A percentile compares a stretch with the other conserved stretches of the same genome.
phyloP scores from a whole-genome alignment of 495 filamentous ascomycete species.

The Tuber umbilicatum region DNA sequence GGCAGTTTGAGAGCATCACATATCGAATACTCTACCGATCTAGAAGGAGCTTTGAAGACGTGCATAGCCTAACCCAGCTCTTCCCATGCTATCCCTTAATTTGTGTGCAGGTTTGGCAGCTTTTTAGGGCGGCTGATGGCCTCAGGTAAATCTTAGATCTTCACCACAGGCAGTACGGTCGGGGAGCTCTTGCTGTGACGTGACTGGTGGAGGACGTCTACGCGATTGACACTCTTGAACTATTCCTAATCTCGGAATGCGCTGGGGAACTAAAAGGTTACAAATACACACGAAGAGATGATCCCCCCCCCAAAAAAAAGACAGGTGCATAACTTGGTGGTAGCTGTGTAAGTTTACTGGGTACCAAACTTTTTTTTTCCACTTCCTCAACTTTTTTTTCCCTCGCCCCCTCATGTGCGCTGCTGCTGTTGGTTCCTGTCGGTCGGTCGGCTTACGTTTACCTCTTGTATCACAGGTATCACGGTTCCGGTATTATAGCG shows the following conservation, averaged over 20 bases:
- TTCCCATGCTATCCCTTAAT: not conserved
- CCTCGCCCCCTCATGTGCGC: not conserved
- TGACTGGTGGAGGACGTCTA: not conserved
- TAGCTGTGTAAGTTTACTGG: not conserved
- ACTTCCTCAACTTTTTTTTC: not conserved
- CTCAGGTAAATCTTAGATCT: not conserved
- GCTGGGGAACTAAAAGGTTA: not conserved
- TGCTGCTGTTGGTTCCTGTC: not conserved
- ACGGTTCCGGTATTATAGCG: not conserved
- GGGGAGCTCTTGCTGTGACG: not conserved
- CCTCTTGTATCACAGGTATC: not conserved
- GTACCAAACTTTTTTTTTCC: not conserved
- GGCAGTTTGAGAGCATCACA: not conserved
- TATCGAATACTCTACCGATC: not conserved
- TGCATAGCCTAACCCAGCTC: not conserved
- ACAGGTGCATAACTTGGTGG: not conserved
- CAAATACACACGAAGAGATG: not conserved
- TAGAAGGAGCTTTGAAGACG: not conserved
- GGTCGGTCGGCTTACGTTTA: not conserved
- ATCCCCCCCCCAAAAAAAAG: not conserved
- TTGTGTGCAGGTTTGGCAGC: not conserved
- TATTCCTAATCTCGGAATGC: not conserved
- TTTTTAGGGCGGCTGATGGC: not conserved
- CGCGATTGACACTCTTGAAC: not conserved
- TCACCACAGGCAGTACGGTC: not conserved